Conservation (phyloP, 2,329 filamentous ascomycete genomes). For the Sarocladium strictum region DNA sequence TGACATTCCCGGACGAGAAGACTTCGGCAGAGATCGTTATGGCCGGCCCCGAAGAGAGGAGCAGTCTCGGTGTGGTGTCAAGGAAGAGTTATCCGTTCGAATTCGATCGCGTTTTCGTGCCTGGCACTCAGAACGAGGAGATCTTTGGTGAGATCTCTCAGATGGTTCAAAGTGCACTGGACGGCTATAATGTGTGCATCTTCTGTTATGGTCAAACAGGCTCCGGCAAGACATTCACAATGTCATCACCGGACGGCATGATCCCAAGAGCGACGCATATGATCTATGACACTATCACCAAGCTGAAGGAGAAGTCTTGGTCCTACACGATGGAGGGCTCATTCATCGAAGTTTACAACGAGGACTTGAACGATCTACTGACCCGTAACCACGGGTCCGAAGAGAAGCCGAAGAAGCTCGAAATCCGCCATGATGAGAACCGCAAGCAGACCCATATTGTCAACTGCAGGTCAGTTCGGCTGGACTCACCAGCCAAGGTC, state of each 20-base stretch:
- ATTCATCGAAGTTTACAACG: conserved; percentile 98
- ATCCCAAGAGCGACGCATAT: conserved; percentile 89
- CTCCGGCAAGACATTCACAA: conserved; percentile 93
- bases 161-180: conserved; percentile 89
- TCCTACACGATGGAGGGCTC: conserved; percentile 88
- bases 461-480: conserved; percentile 68
- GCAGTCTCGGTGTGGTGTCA: conserved; percentile 67
- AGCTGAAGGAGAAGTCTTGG: conserved; percentile 88
- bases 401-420: conserved; percentile 72
- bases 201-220: conserved; percentile 98
- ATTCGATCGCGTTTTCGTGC: conserved; percentile 89
- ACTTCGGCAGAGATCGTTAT: conserved; percentile 85
- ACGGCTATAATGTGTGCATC: conserved; percentile 98
- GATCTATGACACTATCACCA: conserved; percentile 83
- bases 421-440: conserved; percentile 79
- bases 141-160: conserved; percentile 97
- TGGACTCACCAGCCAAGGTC: conserved; percentile 76
- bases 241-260: conserved; percentile 89
- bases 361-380: conserved; percentile 88
- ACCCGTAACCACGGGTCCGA: conserved; percentile 55
- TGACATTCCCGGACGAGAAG: conserved; percentile 75
- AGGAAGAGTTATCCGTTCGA: conserved; percentile 80
- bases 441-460: conserved; percentile 78
- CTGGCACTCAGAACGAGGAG: conserved; percentile 69
- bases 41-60: conserved; percentile 76